Evolutionary conservation across 2,329 filamentous ascomycete genomes (phyloP).

Genomic region (Calonectria fujianensis): DNA sequence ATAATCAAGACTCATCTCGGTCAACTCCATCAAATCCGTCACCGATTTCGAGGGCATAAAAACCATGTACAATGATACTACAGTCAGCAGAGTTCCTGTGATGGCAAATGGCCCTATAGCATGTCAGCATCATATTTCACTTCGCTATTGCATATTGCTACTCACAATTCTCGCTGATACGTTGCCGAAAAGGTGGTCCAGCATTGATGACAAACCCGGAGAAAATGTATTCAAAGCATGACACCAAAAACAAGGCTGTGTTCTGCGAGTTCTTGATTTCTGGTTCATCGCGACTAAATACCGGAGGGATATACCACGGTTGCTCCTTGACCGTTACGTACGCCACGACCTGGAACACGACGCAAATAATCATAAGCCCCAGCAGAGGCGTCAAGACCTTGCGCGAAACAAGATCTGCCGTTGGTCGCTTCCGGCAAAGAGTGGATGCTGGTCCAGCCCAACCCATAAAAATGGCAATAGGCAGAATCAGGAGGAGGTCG

Average conservation of each 20-base stretch:
- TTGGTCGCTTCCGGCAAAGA: slow-evolving; percentile 89
- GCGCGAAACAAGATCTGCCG: slow-evolving; percentile 91
- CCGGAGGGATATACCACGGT: slow-evolving; percentile 90
- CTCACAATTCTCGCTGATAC: slow-evolving; percentile 86
- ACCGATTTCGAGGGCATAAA: slow-evolving; percentile 83
- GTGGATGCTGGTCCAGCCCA: slow-evolving; percentile 91
- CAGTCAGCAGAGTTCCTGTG: slow-evolving; percentile 81
- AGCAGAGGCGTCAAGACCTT: slow-evolving; percentile 94
- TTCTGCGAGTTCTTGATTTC: slow-evolving; percentile 96
- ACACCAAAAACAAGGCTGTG: slow-evolving; percentile 90
- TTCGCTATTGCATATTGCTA: slow-evolving; percentile 34
- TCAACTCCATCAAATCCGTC: slow-evolving; percentile 87
- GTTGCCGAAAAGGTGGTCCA: slow-evolving; percentile 91
- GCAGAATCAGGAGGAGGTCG: slow-evolving; percentile 92
- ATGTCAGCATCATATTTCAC: slow-evolving; percentile 26
- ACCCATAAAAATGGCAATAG: slow-evolving; percentile 99
- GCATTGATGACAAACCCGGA: slow-evolving; percentile 92
- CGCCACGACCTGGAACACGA: slow-evolving; percentile 83
- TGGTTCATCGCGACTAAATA: slow-evolving; percentile 84
- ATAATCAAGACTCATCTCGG: slow-evolving; percentile 83
- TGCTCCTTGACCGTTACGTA: slow-evolving; percentile 86
- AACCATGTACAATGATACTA: slow-evolving; percentile 86
- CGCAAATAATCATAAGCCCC: slow-evolving; percentile 89
- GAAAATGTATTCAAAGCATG: slow-evolving; percentile 96
- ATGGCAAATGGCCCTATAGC: slow-evolving; percentile 85